A percentile compares a stretch with the other conserved stretches of the same genome.
phyloP scores from a whole-genome alignment of 108 stramenopile genomes.

The Parmales sp. region DNA sequence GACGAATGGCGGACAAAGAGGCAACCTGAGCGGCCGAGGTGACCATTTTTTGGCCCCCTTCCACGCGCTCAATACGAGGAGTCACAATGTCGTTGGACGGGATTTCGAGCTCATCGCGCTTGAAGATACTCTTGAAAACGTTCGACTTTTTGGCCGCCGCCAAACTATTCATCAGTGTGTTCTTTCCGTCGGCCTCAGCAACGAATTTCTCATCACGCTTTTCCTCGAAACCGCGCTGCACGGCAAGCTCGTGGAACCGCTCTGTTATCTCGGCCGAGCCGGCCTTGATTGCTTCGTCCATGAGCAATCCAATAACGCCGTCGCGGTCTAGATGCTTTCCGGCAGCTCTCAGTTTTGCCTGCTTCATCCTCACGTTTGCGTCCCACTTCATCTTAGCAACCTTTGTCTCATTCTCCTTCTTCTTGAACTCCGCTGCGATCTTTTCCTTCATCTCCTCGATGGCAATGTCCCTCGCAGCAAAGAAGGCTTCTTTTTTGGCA shows the following conservation, averaged over 20 bases:
- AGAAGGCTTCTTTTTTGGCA: constrained; percentile 26
- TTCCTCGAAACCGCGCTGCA: constrained; percentile 15
- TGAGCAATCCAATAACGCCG: constrained; percentile 27
- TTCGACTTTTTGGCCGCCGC: neutral
- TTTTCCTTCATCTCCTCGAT: constrained; percentile 24
- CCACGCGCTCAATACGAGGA: neutral
- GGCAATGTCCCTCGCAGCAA: constrained; percentile 24
- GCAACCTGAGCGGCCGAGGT: neutral
- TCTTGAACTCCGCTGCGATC: constrained; percentile 27
- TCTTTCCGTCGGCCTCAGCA: neutral
- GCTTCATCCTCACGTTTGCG: constrained; percentile 40
- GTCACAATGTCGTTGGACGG: constrained; percentile 2
- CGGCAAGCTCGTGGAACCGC: constrained; percentile 32
- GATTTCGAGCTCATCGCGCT: constrained; percentile 5
- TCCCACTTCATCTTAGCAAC: constrained; percentile 45
- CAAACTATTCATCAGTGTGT: neutral
- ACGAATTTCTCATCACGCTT: neutral
- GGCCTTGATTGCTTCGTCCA: constrained; percentile 30
- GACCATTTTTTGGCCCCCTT: neutral
- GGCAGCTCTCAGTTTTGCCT: constrained; percentile 36
- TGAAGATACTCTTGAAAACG: neutral
- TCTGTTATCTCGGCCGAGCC: constrained; percentile 19
- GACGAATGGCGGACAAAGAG: neutral
- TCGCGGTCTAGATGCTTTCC: constrained; percentile 26
- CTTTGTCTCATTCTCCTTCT: constrained; percentile 22